These are phyloP conservation scores for Monsonia emarginata DNA, from an alignment of 441 rosid species.

Conservation along the genomic window DNA sequence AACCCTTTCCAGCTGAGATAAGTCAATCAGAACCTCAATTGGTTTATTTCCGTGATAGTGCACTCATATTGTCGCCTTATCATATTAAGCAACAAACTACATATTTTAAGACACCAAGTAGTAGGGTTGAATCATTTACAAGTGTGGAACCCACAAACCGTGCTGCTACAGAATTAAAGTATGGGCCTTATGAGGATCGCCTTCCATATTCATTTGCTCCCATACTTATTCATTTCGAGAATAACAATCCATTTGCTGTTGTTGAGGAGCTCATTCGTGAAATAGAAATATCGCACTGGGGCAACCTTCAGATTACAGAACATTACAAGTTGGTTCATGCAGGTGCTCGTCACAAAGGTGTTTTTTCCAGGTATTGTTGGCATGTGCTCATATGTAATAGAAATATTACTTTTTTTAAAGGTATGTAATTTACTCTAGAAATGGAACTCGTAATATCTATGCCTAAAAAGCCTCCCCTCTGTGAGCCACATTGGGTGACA, in stretches of 20 bases:
- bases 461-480: background rate
- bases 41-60: conserved; percentile 75
- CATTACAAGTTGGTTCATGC: conserved; percentile 73
- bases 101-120: conserved; percentile 67
- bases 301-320: conserved; percentile 84
- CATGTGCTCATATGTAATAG: background rate
- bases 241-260: conserved; percentile 89
- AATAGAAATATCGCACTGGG: conserved; percentile 98
- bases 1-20: conserved; percentile 89
- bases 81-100: conserved; percentile 62
- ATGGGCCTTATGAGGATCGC: conserved; percentile 78
- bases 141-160: conserved; percentile 66
- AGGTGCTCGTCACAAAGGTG: conserved; percentile 90
- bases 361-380: conserved; percentile 68
- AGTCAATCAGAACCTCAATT: conserved; percentile 85
- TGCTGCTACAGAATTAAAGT: conserved; percentile 64
- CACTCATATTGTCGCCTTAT: conserved; percentile 66
- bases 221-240: conserved; percentile 72
- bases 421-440: background rate
- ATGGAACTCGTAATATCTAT: background rate
- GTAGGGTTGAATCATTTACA: conserved; percentile 77
- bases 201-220: conserved; percentile 69
- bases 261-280: conserved; percentile 96
- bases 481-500: background rate
- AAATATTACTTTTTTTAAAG: background rate